These are phyloP conservation scores for Erysimum cheiranthoides DNA, from an alignment of 345 rosid species.

Conservation along the genomic window DNA sequence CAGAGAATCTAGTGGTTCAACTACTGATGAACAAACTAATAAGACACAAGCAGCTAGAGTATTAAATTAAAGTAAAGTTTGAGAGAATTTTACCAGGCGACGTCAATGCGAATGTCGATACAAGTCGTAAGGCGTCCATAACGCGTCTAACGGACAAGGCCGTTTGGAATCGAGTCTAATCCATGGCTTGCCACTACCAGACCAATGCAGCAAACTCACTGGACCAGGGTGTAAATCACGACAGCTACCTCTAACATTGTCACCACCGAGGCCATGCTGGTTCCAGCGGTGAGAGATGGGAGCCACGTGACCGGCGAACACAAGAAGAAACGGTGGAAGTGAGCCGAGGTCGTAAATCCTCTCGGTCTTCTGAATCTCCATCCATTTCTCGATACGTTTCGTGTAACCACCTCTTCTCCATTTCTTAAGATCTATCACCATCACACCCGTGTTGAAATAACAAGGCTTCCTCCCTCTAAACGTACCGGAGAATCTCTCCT, in stretches of 20 bases:
- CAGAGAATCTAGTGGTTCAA: slow-evolving; percentile 38
- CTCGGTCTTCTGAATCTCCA: slow-evolving; percentile 73
- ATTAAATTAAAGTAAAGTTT: slow-evolving; percentile 10
- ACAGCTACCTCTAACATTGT: slow-evolving; percentile 75
- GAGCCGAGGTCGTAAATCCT: slow-evolving; percentile 83
- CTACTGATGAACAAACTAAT: slow-evolving; percentile 35
- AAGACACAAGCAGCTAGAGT: slow-evolving; percentile 8
- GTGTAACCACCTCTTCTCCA: slow-evolving; percentile 75
- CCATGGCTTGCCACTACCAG: slow-evolving; percentile 90
- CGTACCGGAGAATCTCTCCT: slow-evolving; percentile 53
- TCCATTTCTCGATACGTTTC: slow-evolving; percentile 76
- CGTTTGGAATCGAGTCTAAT: slow-evolving; percentile 66
- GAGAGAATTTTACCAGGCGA: slow-evolving; percentile 24
- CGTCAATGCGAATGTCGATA: slow-evolving; percentile 54
- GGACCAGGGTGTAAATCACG: slow-evolving; percentile 82
- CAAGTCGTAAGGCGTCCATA: slow-evolving; percentile 77
- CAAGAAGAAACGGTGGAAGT: slow-evolving; percentile 72
- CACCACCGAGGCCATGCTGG: slow-evolving; percentile 84
- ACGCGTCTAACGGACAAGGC: slow-evolving; percentile 69
- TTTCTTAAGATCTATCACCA: slow-evolving; percentile 74
- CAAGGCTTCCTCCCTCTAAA: slow-evolving; percentile 64
- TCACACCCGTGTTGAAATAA: slow-evolving; percentile 85
- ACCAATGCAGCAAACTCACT: slow-evolving; percentile 80
- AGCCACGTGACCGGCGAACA: slow-evolving; percentile 73
- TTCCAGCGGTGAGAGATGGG: slow-evolving; percentile 88